Base-by-base conservation (phyloP, 2,329 filamentous ascomycete species). In the Fusarium scirpi region DNA sequence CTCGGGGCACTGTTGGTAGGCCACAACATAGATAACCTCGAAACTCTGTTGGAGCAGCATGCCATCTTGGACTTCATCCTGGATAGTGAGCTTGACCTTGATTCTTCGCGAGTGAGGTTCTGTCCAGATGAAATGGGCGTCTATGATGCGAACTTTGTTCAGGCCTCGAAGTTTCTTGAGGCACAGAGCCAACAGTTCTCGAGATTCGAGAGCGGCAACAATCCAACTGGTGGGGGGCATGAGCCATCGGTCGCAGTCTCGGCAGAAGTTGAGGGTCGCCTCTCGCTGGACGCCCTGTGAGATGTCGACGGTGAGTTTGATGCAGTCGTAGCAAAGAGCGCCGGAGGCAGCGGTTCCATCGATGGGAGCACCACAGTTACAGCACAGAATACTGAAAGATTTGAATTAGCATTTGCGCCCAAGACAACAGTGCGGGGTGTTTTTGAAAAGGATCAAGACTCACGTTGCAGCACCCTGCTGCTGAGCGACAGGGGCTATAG, bases 91-190 rank as follows among this genome's bases (percentile, higher is more conserved):
- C 85, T 98, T 98, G 80, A 98, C 91, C 82, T 94, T 97, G 70
- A 98, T 87, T 79, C 96, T 87, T 77, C 94, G 87, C 75, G 94
- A 98, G 83, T 99, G 96, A 13, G 96, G 95, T 81, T 99, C 96
- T 2, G 96, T 99, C 96, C 96, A 99, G 78, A 98, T 92, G 79
- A 98, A 99, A 76, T 90, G 92, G 48, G 96, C 96, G 79, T 99
- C 96, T 76, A 98, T 94, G 76, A 99, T 96, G 67, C 96, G 89
- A 73, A 97, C 93, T 84, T 96, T 97, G 79, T 91, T 90, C 69
- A 99, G 83, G 30, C 94, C 94, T 70, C 92, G 87, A 69, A 99
- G 83, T 81, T 96, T 97, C 78, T 94, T 91, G 72, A 99, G 85
- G 81, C 96, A 99, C 48, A 99, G 84, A 8, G 96, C 94, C 56